Conservation (phyloP, 176 grass and related monocot species). For the Puccinellia tenuiflora region DNA sequence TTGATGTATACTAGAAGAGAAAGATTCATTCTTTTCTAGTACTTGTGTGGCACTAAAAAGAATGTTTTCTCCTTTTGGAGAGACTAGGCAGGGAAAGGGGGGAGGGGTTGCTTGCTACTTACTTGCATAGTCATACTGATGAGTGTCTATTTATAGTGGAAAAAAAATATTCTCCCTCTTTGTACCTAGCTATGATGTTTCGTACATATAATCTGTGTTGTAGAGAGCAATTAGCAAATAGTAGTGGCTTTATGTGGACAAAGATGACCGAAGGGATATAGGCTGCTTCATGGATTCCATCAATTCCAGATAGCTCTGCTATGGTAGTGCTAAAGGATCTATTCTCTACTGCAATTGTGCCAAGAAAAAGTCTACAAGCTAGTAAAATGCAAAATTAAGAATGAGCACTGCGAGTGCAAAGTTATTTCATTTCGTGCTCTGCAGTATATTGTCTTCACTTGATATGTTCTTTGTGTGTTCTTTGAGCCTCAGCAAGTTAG, state of each 20-base stretch:
- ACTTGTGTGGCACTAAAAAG: conserved; percentile 1
- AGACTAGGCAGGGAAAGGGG: neutral
- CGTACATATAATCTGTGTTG: neutral
- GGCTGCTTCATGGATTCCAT: neutral
- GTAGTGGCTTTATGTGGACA: neutral
- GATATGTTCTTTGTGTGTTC: neutral
- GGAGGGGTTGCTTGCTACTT: neutral
- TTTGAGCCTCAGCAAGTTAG: neutral
- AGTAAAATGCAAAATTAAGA: conserved; percentile 15
- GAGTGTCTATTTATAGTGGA: conserved; percentile 17
- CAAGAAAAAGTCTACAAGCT: neutral
- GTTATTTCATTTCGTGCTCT: conserved; percentile 14
- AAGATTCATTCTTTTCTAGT: conserved; percentile 14
- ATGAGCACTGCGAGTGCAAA: neutral
- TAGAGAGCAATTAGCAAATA: neutral
- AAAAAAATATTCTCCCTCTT: neutral
- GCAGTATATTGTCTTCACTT: neutral
- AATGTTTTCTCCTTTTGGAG: neutral
- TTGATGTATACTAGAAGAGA: neutral
- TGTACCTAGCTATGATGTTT: neutral
- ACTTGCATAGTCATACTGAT: neutral
- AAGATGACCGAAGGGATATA: conserved; percentile 13
- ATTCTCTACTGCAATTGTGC: neutral
- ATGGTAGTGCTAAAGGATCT: neutral
- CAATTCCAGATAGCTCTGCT: conserved; percentile 20